Evolutionary conservation across 495 filamentous ascomycete species (phyloP), one percentile per base, ranked within the genome.

Genomic region (Lasiosphaeris hirsuta): DNA sequence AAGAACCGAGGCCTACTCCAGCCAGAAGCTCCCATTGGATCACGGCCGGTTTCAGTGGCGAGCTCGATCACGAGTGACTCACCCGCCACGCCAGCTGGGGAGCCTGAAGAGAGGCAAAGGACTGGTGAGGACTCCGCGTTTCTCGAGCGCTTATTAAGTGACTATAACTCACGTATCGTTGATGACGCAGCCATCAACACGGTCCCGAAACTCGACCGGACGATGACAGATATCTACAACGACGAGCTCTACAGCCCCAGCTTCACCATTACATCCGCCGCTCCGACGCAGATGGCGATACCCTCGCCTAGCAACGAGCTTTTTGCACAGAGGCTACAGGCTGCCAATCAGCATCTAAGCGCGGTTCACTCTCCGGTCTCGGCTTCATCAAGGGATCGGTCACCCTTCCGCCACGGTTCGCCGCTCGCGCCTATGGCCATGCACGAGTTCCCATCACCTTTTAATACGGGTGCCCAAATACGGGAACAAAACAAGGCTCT

Each of bases 241-340:
- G 92, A 96, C 68, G 90, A 94, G 64, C 81, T 96, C 1, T 96
- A 87, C 80, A 90, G 86, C 60, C 86, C 89, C 7, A 76, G 73
- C 61, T 77, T 81, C 57, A 72, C 75, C 54, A 74, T 82, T 68
- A 80, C 82, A 61, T 75, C 83, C 36, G 61, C 78, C 39, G 56
- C 75, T 51, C 43, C 81, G 67, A 65, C 70, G 64, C 70, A 73
- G 59, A 68, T 63, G 34, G 76, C 71, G 59, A 79, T 72, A 62
- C 23, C 23, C 2, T 83, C 72, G 75, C 81, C 66, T 69, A 84
- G 55, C 73, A 84, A 77, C 78, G 84, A 86, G 51, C 63, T 90
- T 19, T 86, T 96, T 57, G 80, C 77, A 44, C 84, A 93, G 69
- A 83, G 87, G 40, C 70, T 96, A 8, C 88, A 93, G 58, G 87